These are phyloP conservation scores for Begonia loranthoides DNA, from an alignment of 306 rosid genomes.

Conservation along the genomic window DNA sequence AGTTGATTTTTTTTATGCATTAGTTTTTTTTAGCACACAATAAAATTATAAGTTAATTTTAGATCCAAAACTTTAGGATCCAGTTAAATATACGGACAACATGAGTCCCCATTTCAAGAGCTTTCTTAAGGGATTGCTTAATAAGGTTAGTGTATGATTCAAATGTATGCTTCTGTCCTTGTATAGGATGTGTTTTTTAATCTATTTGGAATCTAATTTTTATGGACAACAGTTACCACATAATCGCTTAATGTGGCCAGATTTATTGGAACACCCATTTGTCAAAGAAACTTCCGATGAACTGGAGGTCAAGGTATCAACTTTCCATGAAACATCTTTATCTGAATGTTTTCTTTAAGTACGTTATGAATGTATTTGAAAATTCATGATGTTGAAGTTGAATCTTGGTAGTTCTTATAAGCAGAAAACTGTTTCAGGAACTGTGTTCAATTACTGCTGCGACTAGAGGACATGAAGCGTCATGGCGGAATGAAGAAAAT, in stretches of 20 bases:
- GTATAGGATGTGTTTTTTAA: slow-evolving; percentile 12
- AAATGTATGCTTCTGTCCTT: slow-evolving; percentile 8
- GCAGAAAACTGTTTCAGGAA: slow-evolving; percentile 31
- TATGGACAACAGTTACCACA: slow-evolving; percentile 58
- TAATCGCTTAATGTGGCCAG: slow-evolving; percentile 93
- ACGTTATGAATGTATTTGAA: not conserved
- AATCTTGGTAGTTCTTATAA: not conserved
- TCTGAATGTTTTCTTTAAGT: not conserved
- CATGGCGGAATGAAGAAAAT: slow-evolving; percentile 47
- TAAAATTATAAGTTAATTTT: slow-evolving; percentile 12
- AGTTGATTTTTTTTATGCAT: not conserved
- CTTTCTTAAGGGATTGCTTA: slow-evolving; percentile 82
- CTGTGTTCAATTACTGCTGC: slow-evolving; percentile 27
- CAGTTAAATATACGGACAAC: slow-evolving; percentile 87
- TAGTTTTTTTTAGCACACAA: not conserved
- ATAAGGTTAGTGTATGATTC: slow-evolving; percentile 54
- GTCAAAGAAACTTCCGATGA: slow-evolving; percentile 61
- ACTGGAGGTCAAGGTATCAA: slow-evolving; percentile 45
- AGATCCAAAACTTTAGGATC: slow-evolving; percentile 51
- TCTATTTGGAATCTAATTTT: slow-evolving; percentile 12
- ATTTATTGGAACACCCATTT: slow-evolving; percentile 89
- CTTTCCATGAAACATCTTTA: slow-evolving; percentile 4
- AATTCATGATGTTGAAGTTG: too few relatives aligned
- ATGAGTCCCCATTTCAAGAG: slow-evolving; percentile 78
- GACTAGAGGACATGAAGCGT: slow-evolving; percentile 25